phyloP scores from a whole-genome alignment of 306 rosid genomes.

The Dicorynia guianensis region DNA sequence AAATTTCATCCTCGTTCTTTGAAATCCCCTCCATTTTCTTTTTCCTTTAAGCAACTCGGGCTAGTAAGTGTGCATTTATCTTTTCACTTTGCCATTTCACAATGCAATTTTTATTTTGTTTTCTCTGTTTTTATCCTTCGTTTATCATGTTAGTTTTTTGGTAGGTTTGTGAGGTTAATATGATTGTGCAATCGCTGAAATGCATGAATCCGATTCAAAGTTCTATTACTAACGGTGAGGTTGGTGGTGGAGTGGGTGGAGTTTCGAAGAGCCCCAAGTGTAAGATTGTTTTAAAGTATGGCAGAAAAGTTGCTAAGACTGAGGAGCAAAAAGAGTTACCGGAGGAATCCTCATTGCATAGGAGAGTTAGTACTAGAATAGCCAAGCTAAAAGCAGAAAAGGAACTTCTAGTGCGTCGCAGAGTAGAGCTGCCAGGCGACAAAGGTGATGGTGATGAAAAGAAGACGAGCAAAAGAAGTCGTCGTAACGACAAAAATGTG shows the following conservation, averaged over 20 bases:
- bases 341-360: conserved; percentile 15
- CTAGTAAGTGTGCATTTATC: background rate
- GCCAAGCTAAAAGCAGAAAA: conserved; percentile 42
- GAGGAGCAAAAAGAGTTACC: background rate
- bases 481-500: conserved; percentile 5
- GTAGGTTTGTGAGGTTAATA: conserved; percentile 15
- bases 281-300: background rate
- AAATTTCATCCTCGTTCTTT: background rate
- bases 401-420: conserved; percentile 42
- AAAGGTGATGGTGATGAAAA: background rate
- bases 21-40: background rate
- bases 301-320: background rate
- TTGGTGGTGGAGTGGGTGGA: conserved; percentile 1
- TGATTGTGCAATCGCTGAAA: conserved; percentile 60
- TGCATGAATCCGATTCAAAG: conserved; percentile 37
- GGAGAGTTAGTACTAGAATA: conserved; percentile 60
- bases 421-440: conserved; percentile 29
- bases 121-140: background rate
- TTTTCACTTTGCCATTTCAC: background rate
- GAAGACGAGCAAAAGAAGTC: conserved; percentile 5
- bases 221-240: conserved; percentile 31
- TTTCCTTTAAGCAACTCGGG: background rate
- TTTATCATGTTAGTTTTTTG: background rate
- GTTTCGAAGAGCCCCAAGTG: background rate
- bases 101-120: background rate